Base-by-base conservation (phyloP, 305 asterid species). In the Salvia sclarea region DNA sequence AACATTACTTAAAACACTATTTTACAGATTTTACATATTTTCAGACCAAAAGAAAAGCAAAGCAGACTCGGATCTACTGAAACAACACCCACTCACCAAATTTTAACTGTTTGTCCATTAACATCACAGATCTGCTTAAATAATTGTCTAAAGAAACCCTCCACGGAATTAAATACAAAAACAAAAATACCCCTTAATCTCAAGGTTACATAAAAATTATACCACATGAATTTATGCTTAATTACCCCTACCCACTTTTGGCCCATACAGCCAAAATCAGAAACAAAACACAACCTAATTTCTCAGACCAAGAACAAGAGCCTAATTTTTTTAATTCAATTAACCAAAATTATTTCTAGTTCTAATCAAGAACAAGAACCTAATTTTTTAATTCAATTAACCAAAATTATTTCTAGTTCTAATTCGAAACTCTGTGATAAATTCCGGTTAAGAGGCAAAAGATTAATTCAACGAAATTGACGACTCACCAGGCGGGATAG, bases 401-500 rank as follows among this genome's bases (percentile, higher is more conserved):
- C 57, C 8, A 21, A 11, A 22, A 5, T 10, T n/a, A n/a, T 30
- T 30, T 55, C 20, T 20, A 24, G 49, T 18, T 5, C 59, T 30
- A 18, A 58, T 16, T 30, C 25, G 11, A 2, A 67, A 54, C 18
- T 44, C 52, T 28, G 25, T 14, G 45, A 45, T 1, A 47, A 56
- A 38, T n/a, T 25, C 50, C 1, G 37, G 37, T 8, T 8, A 2
- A 58, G 17, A 65, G 44, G 8, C 44, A 17, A 74, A 61, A 13
- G 13, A 21, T 64, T 9, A 53, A 52, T 49, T 30, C 22, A 21
- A 14, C 45, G n/a, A n/a, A 72, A 55, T 63, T 18, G 35, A 70
- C 16, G 8, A 81, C 97, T 82, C 65, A 94, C 99, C 99, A 72
- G 92, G 82, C 41, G 90, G 84, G 13, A 78, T 21, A 69, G 92